These are phyloP conservation scores for Plectosphaerella cucumerina DNA, from an alignment of 2,329 filamentous ascomycete species.

Conservation along the genomic window DNA sequence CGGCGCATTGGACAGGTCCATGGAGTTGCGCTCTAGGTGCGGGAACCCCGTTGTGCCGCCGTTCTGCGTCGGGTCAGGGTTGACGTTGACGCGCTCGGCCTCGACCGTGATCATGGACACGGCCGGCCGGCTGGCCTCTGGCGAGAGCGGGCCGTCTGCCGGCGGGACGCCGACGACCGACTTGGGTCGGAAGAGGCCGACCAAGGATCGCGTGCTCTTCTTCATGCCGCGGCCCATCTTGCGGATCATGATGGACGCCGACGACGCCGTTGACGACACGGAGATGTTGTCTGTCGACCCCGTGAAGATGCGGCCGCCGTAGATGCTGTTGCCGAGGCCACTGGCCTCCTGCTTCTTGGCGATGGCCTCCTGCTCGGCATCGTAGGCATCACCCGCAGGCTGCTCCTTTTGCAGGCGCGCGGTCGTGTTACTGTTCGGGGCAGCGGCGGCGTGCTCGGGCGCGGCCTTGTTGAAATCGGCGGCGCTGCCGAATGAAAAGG, in stretches of 20 bases:
- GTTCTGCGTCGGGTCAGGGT: slow-evolving; percentile 62
- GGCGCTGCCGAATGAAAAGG: slow-evolving; percentile 95
- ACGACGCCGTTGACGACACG: slow-evolving; percentile 85
- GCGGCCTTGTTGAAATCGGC: slow-evolving; percentile 65
- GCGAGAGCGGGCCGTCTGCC: slow-evolving; percentile 57
- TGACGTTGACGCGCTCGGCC: slow-evolving; percentile 80
- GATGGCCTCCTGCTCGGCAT: slow-evolving; percentile 88
- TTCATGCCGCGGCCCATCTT: slow-evolving; percentile 99
- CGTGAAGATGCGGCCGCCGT: slow-evolving; percentile 80
- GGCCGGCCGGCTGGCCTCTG: slow-evolving; percentile 70
- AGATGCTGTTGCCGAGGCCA: slow-evolving; percentile 90
- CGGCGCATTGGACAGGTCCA: slow-evolving; percentile 58
- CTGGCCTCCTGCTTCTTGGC: slow-evolving; percentile 88
- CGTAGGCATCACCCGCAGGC: slow-evolving; percentile 60
- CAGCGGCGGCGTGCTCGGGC: slow-evolving; percentile 11
- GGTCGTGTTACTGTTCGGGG: slow-evolving; percentile 15
- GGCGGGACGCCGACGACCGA: slow-evolving; percentile 76
- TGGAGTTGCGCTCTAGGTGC: slow-evolving; percentile 75
- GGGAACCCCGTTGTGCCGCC: slow-evolving; percentile 78
- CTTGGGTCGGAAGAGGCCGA: slow-evolving; percentile 92
- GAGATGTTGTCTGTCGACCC: slow-evolving; percentile 94
- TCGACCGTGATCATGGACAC: slow-evolving; percentile 96
- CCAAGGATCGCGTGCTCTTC: slow-evolving; percentile 84
- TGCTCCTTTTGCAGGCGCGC: slow-evolving; percentile 64
- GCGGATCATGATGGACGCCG: slow-evolving; percentile 87